Evolutionary conservation across 495 filamentous ascomycete genomes (phyloP).

Genomic region (Penicillium salamii): DNA sequence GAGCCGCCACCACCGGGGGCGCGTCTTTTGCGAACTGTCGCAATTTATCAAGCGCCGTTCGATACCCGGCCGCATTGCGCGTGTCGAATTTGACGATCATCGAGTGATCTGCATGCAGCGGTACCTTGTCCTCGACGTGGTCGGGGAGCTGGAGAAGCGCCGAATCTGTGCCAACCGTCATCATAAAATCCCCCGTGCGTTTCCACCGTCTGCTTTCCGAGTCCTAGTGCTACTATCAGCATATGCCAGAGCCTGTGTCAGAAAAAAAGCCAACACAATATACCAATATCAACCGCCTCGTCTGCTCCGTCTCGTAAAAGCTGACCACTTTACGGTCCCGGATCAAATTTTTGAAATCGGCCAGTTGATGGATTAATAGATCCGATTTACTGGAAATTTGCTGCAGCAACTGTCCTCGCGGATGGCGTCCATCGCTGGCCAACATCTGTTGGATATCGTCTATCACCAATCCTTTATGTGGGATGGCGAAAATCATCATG

Average conservation of each 20-base stretch:
- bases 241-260: constrained; percentile 3
- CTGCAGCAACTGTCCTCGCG: constrained; percentile 18
- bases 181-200: constrained; percentile 16
- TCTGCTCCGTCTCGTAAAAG: constrained; percentile 32
- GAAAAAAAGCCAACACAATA: not conserved
- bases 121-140: constrained; percentile 14
- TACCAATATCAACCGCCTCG: constrained; percentile 17
- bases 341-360: constrained; percentile 26
- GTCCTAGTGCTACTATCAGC: constrained; percentile 14
- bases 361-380: constrained; percentile 13
- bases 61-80: constrained; percentile 11
- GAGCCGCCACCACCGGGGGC: constrained; percentile 13
- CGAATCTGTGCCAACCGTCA: constrained; percentile 9
- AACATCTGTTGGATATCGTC: constrained; percentile 32
- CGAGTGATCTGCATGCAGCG: constrained; percentile 13
- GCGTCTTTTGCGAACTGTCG: constrained; percentile 10
- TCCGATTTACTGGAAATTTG: constrained; percentile 20
- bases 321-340: constrained; percentile 27
- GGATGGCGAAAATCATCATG: constrained; percentile 32
- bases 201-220: constrained; percentile 18
- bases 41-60: constrained; percentile 12
- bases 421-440: constrained; percentile 19
- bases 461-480: constrained; percentile 30
- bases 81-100: constrained; percentile 14
- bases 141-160: constrained; percentile 15